Base-by-base conservation (phyloP, 495 filamentous ascomycete genomes). In the Penicillium fimorum region DNA sequence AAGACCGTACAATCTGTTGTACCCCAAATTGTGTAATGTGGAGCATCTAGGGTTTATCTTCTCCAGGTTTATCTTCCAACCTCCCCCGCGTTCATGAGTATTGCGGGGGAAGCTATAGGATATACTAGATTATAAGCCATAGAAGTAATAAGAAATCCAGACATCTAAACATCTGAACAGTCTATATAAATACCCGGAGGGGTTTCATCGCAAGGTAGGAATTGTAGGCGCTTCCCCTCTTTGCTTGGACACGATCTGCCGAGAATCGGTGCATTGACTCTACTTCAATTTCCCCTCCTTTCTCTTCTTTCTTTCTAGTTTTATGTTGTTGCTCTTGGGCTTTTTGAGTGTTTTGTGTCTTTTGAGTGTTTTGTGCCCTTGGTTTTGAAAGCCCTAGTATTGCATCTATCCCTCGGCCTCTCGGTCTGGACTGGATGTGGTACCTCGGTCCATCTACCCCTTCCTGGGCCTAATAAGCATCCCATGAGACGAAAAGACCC, bases 161-260 rank as follows among this genome's bases (percentile, higher is more conserved):
- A 2, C 22, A 22, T 22, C 22, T 12, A 11, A 20, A 42, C 10
- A 42, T 42, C 2, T 25, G 25, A 25, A 5, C 25, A 27, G 25
- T 27, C 4, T 7, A 27, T 32, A 9, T 17, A 32, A 43, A 29
- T 46, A 46, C 7, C 43, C 27, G 45, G 12, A 18, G 8, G 15
- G 3, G 50, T 61, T 54, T 51, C 59, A 61, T 55, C 44, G 50
- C 45, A 55, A 32, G 40, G 59, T 54, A 45, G 50, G 29, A 37
- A 51, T 40, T 29, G 37, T 35, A 35, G 27, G 45, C 41, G 42
- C 15, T 44, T 48, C 49, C 32, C 41, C 46, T 46, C 43, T 35
- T 42, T 48, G 40, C 30, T 25, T 41, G 15, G 37, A 38, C 22
- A 22, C 20, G 37, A 29, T 30, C 29, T 45, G 49, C 37, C 49